Evolutionary conservation across 1,139 yeast genomes (phyloP), one percentile per base, ranked within the genome.

Genomic region (Sugiyamaella castrensis): DNA sequence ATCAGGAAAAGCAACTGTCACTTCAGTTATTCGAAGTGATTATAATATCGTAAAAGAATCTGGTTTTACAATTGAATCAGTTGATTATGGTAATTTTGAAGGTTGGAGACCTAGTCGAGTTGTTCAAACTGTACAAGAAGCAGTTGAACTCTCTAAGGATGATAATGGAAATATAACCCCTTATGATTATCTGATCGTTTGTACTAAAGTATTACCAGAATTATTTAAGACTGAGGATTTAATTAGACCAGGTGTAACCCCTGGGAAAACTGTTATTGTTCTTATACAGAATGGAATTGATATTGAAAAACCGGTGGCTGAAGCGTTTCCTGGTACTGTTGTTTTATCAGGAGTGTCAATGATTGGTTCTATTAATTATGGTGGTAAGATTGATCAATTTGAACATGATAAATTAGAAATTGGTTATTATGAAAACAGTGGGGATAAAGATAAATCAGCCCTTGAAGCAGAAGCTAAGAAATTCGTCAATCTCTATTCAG

Each of bases 161-260:
- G 45, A 38, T 26, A 40, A 40, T 32, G 52, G 82, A 8, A 58
- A 57, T 0, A 19, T 19, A 19, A 19, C 24, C 5, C 80, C 78
- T 1, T 86, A 77, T 60, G 95, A 86, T 59, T 87, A 73, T 60
- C 72, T 85, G 24, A 72, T 86, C 4, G 76, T 86, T 33, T 74
- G 88, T 40, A 83, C 88, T 40, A 87, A 87, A 62, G 84, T 83
- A 58, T 73, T 84, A 28, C 95, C 95, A 4, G 95, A 86, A 61
- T 67, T 80, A 2, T 71, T 74, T 47, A 70, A 71, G 46, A 73
- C 84, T 46, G 87, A 81, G 57, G 80, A 82, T 24, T 68, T 84
- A 40, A 74, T 84, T 50, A 72, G 65, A 27, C 80, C 84, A 1
- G 86, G 80, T 1, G 77, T 82, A 27, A 65, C 73, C 8, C 59